Percentiles rank a stretch among this genome's conserved stretches.
These are phyloP conservation scores for Rhodomyrtus tomentosa DNA, from an alignment of 345 rosid genomes.

Conservation along the genomic window DNA sequence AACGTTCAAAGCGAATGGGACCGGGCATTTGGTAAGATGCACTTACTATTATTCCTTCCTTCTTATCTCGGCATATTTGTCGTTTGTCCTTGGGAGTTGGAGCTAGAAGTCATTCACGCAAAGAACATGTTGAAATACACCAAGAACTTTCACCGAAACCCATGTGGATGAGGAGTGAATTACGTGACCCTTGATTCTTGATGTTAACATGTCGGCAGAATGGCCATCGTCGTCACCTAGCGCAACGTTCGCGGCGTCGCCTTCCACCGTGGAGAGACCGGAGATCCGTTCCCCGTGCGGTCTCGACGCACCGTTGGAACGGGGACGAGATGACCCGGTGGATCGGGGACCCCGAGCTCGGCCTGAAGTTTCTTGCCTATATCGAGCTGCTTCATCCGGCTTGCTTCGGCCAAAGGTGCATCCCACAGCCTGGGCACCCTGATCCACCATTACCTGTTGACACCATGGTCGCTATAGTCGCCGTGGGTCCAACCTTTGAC, in stretches of 20 bases:
- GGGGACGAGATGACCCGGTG: slow-evolving; percentile 81
- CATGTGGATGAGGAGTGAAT: not conserved
- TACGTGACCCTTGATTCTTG: not conserved
- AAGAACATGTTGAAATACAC: not conserved
- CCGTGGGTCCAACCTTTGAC: slow-evolving; percentile 26
- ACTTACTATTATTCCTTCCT: not conserved
- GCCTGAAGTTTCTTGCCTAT: slow-evolving; percentile 36
- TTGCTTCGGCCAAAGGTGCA: slow-evolving; percentile 42
- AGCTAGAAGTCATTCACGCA: not conserved
- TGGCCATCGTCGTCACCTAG: slow-evolving; percentile 3
- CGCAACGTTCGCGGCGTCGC: slow-evolving; percentile 1
- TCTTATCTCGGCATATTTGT: not conserved
- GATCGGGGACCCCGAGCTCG: slow-evolving; percentile 47
- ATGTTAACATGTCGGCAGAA: not conserved
- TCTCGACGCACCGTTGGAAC: slow-evolving; percentile 66
- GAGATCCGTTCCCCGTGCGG: slow-evolving; percentile 44
- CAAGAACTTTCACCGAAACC: not conserved
- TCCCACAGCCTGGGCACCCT: slow-evolving; percentile 67
- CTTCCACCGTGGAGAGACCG: slow-evolving; percentile 42
- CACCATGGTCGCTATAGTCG: slow-evolving; percentile 58
- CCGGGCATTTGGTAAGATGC: not conserved
- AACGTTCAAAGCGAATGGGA: not conserved
- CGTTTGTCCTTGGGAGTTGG: not conserved
- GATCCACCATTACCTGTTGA: slow-evolving; percentile 31
- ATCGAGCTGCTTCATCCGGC: slow-evolving; percentile 38